Evolutionary conservation across 2,329 filamentous ascomycete species (phyloP).

Genomic region (Pseudophaeomoniella oleicola): DNA sequence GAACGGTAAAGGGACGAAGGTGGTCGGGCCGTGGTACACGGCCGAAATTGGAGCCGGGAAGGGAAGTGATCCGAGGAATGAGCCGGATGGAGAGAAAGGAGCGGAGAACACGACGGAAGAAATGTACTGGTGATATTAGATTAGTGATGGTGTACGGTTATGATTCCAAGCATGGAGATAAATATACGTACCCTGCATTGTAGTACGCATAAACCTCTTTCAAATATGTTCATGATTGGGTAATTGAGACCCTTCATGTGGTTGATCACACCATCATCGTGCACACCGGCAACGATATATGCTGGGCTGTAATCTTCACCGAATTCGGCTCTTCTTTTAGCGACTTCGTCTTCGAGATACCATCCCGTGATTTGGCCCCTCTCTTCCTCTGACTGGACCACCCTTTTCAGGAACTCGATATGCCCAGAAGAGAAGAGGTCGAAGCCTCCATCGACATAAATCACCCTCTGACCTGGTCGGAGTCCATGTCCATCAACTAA

Average conservation of each 20-base stretch:
- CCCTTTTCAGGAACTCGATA: slow-evolving; percentile 79
- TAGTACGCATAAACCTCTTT: slow-evolving; percentile 85
- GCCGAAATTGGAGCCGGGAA: slow-evolving; percentile 62
- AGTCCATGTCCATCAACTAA: slow-evolving; percentile 60
- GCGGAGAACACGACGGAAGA: slow-evolving; percentile 79
- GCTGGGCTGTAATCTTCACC: slow-evolving; percentile 66
- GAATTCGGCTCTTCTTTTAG: slow-evolving; percentile 45
- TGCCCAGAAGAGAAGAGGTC: slow-evolving; percentile 95
- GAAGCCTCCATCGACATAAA: slow-evolving; percentile 94
- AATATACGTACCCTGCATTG: slow-evolving; percentile 62
- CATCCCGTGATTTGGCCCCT: slow-evolving; percentile 56
- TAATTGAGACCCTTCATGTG: slow-evolving; percentile 95
- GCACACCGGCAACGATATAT: slow-evolving; percentile 84
- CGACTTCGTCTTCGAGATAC: slow-evolving; percentile 51
- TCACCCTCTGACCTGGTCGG: slow-evolving; percentile 63
- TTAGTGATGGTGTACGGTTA: not conserved
- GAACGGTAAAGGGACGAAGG: slow-evolving; percentile 66
- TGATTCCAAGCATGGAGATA: not conserved
- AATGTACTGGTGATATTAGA: slow-evolving; percentile 45
- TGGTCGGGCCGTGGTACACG: slow-evolving; percentile 92
- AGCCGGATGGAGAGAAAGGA: slow-evolving; percentile 68
- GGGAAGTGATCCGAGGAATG: slow-evolving; percentile 62
- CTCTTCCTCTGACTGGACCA: slow-evolving; percentile 58
- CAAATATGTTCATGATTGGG: slow-evolving; percentile 98
- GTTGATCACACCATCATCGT: slow-evolving; percentile 92